These are phyloP conservation scores for Arthrocladium fulminans DNA, from an alignment of 2,329 filamentous ascomycete species.

Conservation along the genomic window DNA sequence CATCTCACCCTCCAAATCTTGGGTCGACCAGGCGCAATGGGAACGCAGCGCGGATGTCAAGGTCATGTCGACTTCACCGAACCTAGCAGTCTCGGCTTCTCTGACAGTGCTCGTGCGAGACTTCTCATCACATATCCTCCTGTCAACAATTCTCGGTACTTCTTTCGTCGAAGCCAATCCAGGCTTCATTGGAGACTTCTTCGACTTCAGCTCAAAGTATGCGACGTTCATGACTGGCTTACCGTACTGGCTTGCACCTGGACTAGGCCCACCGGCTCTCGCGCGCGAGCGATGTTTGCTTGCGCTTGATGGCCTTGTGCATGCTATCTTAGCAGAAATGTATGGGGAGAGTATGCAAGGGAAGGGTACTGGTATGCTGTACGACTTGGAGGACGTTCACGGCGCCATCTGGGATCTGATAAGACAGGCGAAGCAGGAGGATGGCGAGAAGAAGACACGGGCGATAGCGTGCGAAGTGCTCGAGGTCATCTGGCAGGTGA, in stretches of 20 bases:
- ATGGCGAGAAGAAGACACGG: neutral
- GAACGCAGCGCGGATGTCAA: slow-evolving; percentile 45
- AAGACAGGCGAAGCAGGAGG: slow-evolving; percentile 12
- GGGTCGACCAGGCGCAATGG: slow-evolving; percentile 55
- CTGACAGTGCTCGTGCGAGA: slow-evolving; percentile 47
- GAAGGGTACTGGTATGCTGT: slow-evolving; percentile 12
- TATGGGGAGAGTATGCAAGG: slow-evolving; percentile 36
- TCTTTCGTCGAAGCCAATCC: slow-evolving; percentile 46
- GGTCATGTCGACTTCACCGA: slow-evolving; percentile 28
- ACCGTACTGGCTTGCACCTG: slow-evolving; percentile 45
- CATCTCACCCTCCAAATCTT: slow-evolving; percentile 50
- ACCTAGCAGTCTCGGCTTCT: slow-evolving; percentile 29
- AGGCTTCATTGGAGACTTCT: slow-evolving; percentile 46
- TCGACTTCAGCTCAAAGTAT: slow-evolving; percentile 47
- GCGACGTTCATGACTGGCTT: slow-evolving; percentile 46
- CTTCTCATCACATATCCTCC: slow-evolving; percentile 45
- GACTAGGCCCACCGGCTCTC: slow-evolving; percentile 40
- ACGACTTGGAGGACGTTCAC: slow-evolving; percentile 42
- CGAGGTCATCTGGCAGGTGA: slow-evolving; percentile 40
- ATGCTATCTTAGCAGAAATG: slow-evolving; percentile 35
- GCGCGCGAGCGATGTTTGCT: slow-evolving; percentile 36
- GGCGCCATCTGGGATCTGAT: slow-evolving; percentile 37
- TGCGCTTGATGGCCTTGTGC: slow-evolving; percentile 35
- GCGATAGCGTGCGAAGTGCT: slow-evolving; percentile 10
- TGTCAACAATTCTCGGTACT: slow-evolving; percentile 44